phyloP scores from a whole-genome alignment of 495 filamentous ascomycete species.

The Articulospora tetracladia region DNA sequence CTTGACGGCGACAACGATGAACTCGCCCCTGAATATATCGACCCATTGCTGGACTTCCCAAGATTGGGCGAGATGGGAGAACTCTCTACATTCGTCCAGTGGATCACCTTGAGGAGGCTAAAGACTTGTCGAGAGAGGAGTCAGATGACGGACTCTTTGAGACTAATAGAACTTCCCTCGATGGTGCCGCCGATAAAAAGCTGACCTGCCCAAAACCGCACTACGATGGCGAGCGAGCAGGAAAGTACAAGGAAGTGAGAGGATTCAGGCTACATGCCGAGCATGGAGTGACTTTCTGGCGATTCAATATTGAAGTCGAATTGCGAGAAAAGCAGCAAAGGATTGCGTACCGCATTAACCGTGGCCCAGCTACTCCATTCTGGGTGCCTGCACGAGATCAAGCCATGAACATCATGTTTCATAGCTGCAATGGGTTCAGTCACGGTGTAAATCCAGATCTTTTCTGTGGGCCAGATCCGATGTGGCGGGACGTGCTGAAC shows the following conservation, averaged over 20 bases:
- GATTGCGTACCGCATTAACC: slow-evolving; percentile 94
- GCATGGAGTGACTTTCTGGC: slow-evolving; percentile 90
- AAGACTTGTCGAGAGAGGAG: slow-evolving; percentile 71
- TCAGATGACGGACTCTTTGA: slow-evolving; percentile 82
- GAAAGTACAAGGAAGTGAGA: slow-evolving; percentile 72
- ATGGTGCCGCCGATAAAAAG: slow-evolving; percentile 25
- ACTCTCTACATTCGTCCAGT: slow-evolving; percentile 81
- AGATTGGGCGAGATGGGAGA: slow-evolving; percentile 73
- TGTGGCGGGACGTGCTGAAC: slow-evolving; percentile 95
- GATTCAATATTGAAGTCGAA: slow-evolving; percentile 92
- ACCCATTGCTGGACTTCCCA: slow-evolving; percentile 86
- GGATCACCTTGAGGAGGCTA: slow-evolving; percentile 69
- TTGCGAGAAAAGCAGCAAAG: slow-evolving; percentile 69
- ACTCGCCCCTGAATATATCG: slow-evolving; percentile 76
- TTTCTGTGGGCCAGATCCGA: slow-evolving; percentile 87
- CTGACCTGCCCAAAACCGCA: slow-evolving; percentile 25
- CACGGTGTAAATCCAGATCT: slow-evolving; percentile 68
- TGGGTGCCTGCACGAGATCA: slow-evolving; percentile 88
- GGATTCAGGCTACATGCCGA: slow-evolving; percentile 83
- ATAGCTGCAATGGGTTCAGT: slow-evolving; percentile 96
- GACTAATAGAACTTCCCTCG: slow-evolving; percentile 29
- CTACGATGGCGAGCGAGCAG: slow-evolving; percentile 68
- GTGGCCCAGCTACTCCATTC: slow-evolving; percentile 82
- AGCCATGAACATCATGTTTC: slow-evolving; percentile 97
- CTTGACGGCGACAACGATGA: slow-evolving; percentile 52